Evolutionary conservation across 192 early-diverging fungal genomes (phyloP), one percentile per base, ranked within the genome.

Genomic region (Dispira simplex): DNA sequence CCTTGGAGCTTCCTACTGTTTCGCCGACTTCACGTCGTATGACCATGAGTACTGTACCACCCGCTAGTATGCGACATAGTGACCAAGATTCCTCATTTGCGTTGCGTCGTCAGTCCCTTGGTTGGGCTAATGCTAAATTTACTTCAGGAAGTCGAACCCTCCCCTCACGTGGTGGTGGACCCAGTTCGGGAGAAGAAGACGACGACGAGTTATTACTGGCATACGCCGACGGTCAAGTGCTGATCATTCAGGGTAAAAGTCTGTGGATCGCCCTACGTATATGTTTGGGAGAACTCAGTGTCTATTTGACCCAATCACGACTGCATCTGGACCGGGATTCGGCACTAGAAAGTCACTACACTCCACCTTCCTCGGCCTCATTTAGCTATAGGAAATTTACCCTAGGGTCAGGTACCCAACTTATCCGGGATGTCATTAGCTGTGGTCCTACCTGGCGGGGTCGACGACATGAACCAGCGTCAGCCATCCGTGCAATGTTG

Each of bases 381-480:
- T 58, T 58, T 28, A 58, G 56, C 27, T 58, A 58, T 39, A 26
- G 56, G 12, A 58, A 58, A 27, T 58, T 58, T 16, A 26, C 32
- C 2, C 56, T 58, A 26, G 56, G 56, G 27, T 39, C 56, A 13
- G 27, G 43, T 10, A 26, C 27, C 56, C 56, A 58, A n/a, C 18
- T 26, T 11, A 28, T 58, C 11, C 56, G 56, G 56, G 56, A 58
- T 39, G 56, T 58, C 21, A 58, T 58, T 58, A 58, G 56, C 32
- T 58, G 56, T n/a, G 56, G 56, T 8, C 56, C 56, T 16, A 32
- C 56, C 16, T 58, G 56, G 56, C 56, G 27, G 56, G 56, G 56
- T 27, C 56, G 56, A 11, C 27, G 43, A 12, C 56, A 58, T 43
- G 56, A 58, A 18, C 56, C 56, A 11, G 27, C 56, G 9, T 58